phyloP scores from a whole-genome alignment of 257 asterid genomes.

The Capsicum chinense region DNA sequence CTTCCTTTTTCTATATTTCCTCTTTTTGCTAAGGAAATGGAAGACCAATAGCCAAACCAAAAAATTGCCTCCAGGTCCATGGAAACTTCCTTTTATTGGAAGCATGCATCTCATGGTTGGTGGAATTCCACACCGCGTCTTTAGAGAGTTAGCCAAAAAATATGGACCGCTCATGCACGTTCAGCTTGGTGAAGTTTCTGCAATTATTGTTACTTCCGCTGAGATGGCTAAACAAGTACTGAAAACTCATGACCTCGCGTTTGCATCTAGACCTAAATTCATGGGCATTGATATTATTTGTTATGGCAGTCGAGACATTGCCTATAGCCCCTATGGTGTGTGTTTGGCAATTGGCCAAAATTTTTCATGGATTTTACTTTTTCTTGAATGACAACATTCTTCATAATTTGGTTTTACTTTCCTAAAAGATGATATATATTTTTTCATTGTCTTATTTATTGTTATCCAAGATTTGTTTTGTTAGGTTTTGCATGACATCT shows the following conservation, averaged over 20 bases:
- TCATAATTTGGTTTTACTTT: too few species aligned
- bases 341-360: too few species aligned
- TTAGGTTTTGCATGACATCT: too few species aligned
- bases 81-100: too few species aligned
- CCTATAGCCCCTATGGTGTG: not conserved
- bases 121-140: too few species aligned
- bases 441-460: too few species aligned
- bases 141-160: too few species aligned
- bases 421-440: too few species aligned
- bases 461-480: too few species aligned
- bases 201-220: not conserved
- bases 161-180: too few species aligned
- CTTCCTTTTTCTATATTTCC: not conserved
- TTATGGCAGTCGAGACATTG: not conserved
- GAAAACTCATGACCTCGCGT: not conserved
- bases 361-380: too few species aligned
- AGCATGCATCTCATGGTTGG: constrained; percentile 16
- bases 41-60: not conserved
- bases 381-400: too few species aligned
- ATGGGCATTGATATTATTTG: not conserved
- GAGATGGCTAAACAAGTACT: not conserved
- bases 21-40: not conserved
- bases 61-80: constrained; percentile 42
- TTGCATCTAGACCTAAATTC: not conserved
- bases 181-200: not conserved